Evolutionary conservation across 202 grass and related monocot genomes (phyloP), one percentile per base, ranked within the genome.

Genomic region (Zizania palustris): DNA sequence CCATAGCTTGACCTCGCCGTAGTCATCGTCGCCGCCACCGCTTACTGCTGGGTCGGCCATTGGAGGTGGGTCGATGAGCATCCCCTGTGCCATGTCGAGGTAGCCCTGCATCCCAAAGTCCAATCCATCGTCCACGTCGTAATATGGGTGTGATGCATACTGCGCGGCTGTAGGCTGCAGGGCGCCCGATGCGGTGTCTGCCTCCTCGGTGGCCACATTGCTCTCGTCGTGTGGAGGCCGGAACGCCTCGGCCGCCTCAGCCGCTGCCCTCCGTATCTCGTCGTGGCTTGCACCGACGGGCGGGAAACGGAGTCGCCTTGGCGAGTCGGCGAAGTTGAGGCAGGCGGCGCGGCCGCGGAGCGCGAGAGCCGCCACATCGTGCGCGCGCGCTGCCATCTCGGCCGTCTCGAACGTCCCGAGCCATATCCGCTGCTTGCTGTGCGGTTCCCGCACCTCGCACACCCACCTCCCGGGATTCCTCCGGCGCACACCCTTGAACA

Each of bases 241-340:
- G 80, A 97, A 97, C 45, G 69, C 59, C 12, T 93, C 90, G 6
- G 88, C 93, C 0, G 86, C 90, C 53, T 85, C 81, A 0, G 79
- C 82, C 1, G 90, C 93, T 5, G 90, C 88, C 20, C 68, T 74
- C 3, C 80, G 88, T 77, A 97, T 91, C 45, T 90, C 84, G 38
- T 87, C 87, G 7, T 80, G 90, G 5, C 79, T 50, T 11, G 88
- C 71, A 16, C 85, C 89, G 38, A 65, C 1, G 0, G 93, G 86
- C 1, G 90, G 88, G 22, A 91, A 81, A 4, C 58, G 80, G 53
- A 93, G 78, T 46, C 60, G 55, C 3, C 82, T 59, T 0, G 93
- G 78, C 51, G 90, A 97, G 82, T 97, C 93, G 0, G 93, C 93
- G 71, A 97, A 97, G 67, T 97, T 97, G 84, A 97, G 91, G 83